These are phyloP conservation scores for Caloboletus firmus DNA, from an alignment of 1,284 basidiomycete species.

Conservation along the genomic window DNA sequence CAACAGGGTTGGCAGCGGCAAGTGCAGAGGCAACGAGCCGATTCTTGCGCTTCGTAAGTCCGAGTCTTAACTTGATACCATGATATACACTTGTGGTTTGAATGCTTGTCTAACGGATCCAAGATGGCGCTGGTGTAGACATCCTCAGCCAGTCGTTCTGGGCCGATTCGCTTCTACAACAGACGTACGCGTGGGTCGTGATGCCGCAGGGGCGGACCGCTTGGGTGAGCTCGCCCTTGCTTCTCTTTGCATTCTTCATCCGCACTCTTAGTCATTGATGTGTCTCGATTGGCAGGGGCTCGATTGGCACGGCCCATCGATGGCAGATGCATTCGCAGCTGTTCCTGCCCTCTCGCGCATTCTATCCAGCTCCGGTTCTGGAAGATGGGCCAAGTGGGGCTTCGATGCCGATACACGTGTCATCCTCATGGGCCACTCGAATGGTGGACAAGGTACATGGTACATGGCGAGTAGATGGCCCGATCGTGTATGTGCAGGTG, in stretches of 20 bases:
- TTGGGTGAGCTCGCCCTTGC: slow-evolving; percentile 51
- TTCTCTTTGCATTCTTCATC: neutral
- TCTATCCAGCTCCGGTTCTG: slow-evolving; percentile 32
- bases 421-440: slow-evolving; percentile 83
- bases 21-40: slow-evolving; percentile 41
- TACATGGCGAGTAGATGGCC: slow-evolving; percentile 75
- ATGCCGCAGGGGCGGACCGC: slow-evolving; percentile 70
- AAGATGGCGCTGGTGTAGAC: slow-evolving; percentile 82
- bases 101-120: slow-evolving; percentile 1
- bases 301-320: slow-evolving; percentile 82
- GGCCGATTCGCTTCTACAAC: slow-evolving; percentile 57
- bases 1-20: neutral
- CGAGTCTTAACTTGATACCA: neutral
- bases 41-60: slow-evolving; percentile 71
- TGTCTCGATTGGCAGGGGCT: slow-evolving; percentile 54
- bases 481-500: slow-evolving; percentile 70
- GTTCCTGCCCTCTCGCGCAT: slow-evolving; percentile 55
- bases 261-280: neutral
- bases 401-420: slow-evolving; percentile 44
- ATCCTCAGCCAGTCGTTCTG: slow-evolving; percentile 56
- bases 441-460: slow-evolving; percentile 91
- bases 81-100: neutral
- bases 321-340: slow-evolving; percentile 58
- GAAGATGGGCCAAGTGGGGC: slow-evolving; percentile 45
- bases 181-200: slow-evolving; percentile 66